Conservation (phyloP, 2,329 filamentous ascomycete species). For the Diaporthe ilicicola region DNA sequence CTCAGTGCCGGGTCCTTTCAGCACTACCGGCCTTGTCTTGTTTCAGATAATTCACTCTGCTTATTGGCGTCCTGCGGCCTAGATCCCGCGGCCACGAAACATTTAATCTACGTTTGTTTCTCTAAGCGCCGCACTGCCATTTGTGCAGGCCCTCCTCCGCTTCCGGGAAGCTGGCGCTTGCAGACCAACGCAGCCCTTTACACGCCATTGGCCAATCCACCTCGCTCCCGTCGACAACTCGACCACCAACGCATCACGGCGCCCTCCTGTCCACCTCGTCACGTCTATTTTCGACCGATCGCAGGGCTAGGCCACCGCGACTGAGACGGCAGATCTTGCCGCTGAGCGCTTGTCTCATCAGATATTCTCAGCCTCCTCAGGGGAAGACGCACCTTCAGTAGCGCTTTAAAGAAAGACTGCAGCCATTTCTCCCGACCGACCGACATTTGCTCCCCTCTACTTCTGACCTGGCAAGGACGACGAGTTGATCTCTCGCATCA, state of each 20-base stretch:
- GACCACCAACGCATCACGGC: background rate
- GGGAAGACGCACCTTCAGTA: background rate
- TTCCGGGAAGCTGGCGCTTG: conserved; percentile 32
- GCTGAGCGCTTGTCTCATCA: conserved; percentile 28
- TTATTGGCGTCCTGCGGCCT: conserved; percentile 18
- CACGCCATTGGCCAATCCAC: conserved; percentile 30
- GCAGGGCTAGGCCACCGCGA: background rate
- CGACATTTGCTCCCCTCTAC: background rate
- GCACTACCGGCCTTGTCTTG: conserved; percentile 16
- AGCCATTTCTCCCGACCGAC: conserved; percentile 4
- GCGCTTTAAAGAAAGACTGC: conserved; percentile 21
- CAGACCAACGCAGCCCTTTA: background rate
- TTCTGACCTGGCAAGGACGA: conserved; percentile 3
- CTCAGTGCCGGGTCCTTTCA: conserved; percentile 15
- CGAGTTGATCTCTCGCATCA: conserved; percentile 36
- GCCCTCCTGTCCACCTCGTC: conserved; percentile 9
- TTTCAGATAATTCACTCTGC: conserved; percentile 27
- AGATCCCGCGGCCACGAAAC: conserved; percentile 23
- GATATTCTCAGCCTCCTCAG: background rate
- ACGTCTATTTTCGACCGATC: conserved; percentile 27
- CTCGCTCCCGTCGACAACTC: background rate
- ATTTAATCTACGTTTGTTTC: conserved; percentile 31
- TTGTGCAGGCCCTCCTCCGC: background rate
- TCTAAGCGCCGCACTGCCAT: conserved; percentile 30
- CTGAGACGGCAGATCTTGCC: conserved; percentile 3